Conservation (phyloP, 2,329 filamentous ascomycete genomes). For the Aspergillus arachidicola region DNA sequence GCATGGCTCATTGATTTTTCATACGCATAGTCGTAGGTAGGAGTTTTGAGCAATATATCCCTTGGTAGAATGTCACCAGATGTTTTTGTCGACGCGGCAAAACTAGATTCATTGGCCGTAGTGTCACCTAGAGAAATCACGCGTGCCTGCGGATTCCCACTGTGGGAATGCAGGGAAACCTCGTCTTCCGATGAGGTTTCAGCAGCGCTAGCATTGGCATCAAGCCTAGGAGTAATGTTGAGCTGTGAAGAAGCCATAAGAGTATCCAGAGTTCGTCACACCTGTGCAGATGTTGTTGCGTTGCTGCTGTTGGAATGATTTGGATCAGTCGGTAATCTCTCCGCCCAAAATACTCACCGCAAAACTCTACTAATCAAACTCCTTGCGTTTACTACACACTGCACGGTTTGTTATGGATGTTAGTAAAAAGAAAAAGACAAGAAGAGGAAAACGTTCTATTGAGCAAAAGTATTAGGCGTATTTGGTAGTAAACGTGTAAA, state of each 20-base stretch:
- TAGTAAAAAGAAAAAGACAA: not conserved
- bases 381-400: not conserved
- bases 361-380: not conserved
- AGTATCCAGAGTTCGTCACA: conserved; percentile 1
- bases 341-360: conserved; percentile 9
- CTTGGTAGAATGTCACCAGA: conserved; percentile 37
- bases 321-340: not conserved
- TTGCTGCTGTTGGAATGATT: not conserved
- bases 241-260: conserved; percentile 26
- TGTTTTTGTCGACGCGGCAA: conserved; percentile 9
- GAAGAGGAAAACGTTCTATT: not conserved
- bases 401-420: not conserved
- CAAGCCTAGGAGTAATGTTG: conserved; percentile 17
- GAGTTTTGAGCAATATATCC: conserved; percentile 65
- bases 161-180: not conserved
- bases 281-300: conserved; percentile 6
- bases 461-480: not conserved
- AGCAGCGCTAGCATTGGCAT: conserved; percentile 25
- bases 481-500: not conserved
- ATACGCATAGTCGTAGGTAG: conserved; percentile 89
- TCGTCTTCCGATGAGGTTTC: conserved; percentile 12
- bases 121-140: conserved; percentile 7
- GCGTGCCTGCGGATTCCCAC: not conserved
- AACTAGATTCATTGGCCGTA: conserved; percentile 12
- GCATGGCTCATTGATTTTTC: conserved; percentile 94